Evolutionary conservation across 129 eudicot genomes (phyloP).

Genomic region (Sambucus nigra): DNA sequence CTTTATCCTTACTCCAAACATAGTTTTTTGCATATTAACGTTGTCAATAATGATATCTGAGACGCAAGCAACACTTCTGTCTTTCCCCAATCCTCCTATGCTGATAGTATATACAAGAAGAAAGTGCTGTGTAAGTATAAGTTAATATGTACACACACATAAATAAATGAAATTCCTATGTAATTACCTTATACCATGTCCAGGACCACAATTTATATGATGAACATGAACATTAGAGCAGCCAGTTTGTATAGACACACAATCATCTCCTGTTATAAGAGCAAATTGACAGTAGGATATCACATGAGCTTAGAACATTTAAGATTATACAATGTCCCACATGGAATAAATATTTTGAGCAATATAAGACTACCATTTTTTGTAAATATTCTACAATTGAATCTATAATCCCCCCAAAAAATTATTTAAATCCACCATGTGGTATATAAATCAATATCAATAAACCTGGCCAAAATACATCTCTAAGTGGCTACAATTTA

Average conservation of each 20-base stretch:
- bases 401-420: no score
- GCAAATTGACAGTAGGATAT: neutral
- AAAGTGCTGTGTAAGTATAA: no score
- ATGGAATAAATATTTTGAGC: no score
- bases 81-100: constrained; percentile 89
- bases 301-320: neutral
- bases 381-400: no score
- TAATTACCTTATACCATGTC: constrained; percentile 84
- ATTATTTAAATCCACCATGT: no score
- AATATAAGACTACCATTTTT: no score
- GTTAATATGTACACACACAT: neutral
- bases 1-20: constrained; percentile 78
- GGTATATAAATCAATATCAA: no score
- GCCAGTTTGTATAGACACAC: constrained; percentile 88
- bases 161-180: neutral
- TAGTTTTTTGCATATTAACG: constrained; percentile 40
- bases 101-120: constrained; percentile 21
- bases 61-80: constrained; percentile 60
- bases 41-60: constrained; percentile 59
- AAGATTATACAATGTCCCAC: no score
- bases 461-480: no score
- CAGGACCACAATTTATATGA: constrained; percentile 78
- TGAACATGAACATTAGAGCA: constrained; percentile 75
- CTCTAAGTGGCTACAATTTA: no score
- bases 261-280: constrained; percentile 70